Evolutionary conservation across 768 basidiomycete species (phyloP).

Genomic region (Leucosporidium creatinivorum): DNA sequence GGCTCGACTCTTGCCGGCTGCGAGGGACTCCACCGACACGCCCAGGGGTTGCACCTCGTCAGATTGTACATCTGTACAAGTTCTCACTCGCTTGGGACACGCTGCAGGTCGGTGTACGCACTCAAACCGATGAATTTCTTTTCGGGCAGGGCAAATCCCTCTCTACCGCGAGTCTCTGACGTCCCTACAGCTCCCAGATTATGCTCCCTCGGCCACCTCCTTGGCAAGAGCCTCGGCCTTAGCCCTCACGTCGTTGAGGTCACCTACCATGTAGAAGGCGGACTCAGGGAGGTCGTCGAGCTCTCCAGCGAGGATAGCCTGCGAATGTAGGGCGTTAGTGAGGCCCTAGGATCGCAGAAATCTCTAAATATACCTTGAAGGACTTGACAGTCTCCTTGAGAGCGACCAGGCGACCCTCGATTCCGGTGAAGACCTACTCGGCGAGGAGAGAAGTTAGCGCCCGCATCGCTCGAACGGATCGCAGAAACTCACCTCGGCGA

Average conservation of each 20-base stretch:
- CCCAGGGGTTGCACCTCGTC: too few species aligned
- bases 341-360: constrained; percentile 33
- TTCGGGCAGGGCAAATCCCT: too few species aligned
- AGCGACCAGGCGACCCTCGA: constrained; percentile 91
- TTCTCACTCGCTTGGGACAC: too few species aligned
- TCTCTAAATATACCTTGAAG: not conserved
- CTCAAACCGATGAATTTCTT: too few species aligned
- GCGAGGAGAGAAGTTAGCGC: not conserved
- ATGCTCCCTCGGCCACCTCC: constrained; percentile 46
- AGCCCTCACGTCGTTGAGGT: constrained; percentile 90
- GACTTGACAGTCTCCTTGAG: constrained; percentile 76
- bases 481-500: constrained; percentile 65
- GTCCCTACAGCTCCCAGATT: not conserved
- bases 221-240: constrained; percentile 98
- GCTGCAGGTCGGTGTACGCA: too few species aligned
- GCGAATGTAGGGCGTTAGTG: constrained; percentile 36
- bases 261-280: constrained; percentile 51
- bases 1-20: too few species aligned
- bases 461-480: too few species aligned
- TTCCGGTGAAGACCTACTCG: constrained; percentile 71
- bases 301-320: constrained; percentile 66
- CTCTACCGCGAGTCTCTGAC: too few species aligned
- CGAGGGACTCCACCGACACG: too few species aligned
- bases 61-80: too few species aligned
- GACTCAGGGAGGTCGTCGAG: constrained; percentile 75